Conservation (phyloP, 2,329 filamentous ascomycete genomes). For the Aspergillus tanneri region DNA sequence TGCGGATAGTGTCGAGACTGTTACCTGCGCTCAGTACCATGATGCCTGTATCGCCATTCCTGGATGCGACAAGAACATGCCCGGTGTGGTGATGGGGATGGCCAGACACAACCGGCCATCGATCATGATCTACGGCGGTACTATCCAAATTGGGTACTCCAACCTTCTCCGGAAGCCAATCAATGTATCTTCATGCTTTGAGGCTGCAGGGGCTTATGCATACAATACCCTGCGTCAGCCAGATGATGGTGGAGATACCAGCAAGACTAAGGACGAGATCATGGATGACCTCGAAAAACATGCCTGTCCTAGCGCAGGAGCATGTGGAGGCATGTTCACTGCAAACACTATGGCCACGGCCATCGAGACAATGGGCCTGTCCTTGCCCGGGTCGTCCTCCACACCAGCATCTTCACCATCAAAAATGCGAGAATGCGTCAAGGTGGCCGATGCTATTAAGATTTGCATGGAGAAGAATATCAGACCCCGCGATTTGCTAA, state of each 20-base stretch:
- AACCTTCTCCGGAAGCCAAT: conserved; percentile 71
- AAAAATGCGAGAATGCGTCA: conserved; percentile 83
- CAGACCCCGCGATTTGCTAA: conserved; percentile 75
- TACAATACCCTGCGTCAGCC: conserved; percentile 74
- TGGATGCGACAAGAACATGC: conserved; percentile 98
- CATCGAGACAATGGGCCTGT: conserved; percentile 84
- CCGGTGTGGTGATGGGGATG: conserved; percentile 85
- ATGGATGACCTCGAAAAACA: conserved; percentile 78
- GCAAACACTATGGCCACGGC: conserved; percentile 92
- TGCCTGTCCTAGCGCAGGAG: conserved; percentile 74
- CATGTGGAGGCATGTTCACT: conserved; percentile 91
- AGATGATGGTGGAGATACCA: conserved; percentile 61
- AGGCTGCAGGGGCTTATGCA: conserved; percentile 77
- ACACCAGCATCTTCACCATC: conserved; percentile 77
- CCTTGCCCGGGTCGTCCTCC: conserved; percentile 78
- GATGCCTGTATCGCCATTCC: conserved; percentile 92
- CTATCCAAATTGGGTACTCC: conserved; percentile 84
- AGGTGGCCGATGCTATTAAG: conserved; percentile 74
- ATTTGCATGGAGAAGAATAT: conserved; percentile 81
- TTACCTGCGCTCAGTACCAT: conserved; percentile 87
- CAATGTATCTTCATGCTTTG: conserved; percentile 87
- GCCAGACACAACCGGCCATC: conserved; percentile 88
- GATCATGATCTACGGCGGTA: conserved; percentile 93
- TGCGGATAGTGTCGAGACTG: conserved; percentile 88
- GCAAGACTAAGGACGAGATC: conserved; percentile 72